phyloP scores from a whole-genome alignment of 176 grass and related monocot genomes.

The Ensete glaucum region DNA sequence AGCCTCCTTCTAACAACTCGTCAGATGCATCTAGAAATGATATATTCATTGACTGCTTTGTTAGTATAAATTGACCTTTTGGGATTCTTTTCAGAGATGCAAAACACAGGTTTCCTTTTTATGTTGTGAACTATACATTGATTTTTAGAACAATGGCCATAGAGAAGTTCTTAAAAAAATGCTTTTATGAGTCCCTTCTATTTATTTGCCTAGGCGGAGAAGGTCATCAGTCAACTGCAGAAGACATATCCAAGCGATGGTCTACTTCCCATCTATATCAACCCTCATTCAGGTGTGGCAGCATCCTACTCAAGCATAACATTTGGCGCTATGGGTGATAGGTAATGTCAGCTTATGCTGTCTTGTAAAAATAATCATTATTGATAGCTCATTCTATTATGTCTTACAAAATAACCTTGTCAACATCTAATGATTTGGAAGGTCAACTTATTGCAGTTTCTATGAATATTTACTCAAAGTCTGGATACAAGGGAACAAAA shows the following conservation, averaged over 20 bases:
- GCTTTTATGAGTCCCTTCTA: neutral
- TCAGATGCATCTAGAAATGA: too few species aligned
- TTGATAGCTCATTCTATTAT: too few species aligned
- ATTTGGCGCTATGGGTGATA: constrained; percentile 99
- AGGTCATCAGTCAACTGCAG: constrained; percentile 79
- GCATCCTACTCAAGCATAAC: constrained; percentile 82
- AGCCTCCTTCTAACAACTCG: too few species aligned
- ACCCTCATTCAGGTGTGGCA: constrained; percentile 80
- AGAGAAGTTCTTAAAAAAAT: neutral
- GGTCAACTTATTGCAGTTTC: constrained; percentile 48
- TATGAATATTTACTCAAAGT: constrained; percentile 99
- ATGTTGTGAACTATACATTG: too few species aligned
- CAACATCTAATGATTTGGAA: neutral
- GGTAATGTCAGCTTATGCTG: constrained; percentile 37
- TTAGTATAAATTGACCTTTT: too few species aligned
- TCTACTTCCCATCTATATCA: constrained; percentile 91
- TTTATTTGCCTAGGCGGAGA: constrained; percentile 46
- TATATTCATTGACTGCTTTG: too few species aligned
- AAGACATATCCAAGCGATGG: constrained; percentile 94
- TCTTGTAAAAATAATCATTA: neutral
- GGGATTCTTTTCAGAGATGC: too few species aligned
- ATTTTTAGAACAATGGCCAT: too few species aligned
- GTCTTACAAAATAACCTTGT: too few species aligned
- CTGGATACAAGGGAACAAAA: constrained; percentile 98
- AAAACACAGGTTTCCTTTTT: too few species aligned